Evolutionary conservation across 2,329 filamentous ascomycete genomes (phyloP), one percentile per base, ranked within the genome.

Genomic region (Aspergillus novofumigatus): DNA sequence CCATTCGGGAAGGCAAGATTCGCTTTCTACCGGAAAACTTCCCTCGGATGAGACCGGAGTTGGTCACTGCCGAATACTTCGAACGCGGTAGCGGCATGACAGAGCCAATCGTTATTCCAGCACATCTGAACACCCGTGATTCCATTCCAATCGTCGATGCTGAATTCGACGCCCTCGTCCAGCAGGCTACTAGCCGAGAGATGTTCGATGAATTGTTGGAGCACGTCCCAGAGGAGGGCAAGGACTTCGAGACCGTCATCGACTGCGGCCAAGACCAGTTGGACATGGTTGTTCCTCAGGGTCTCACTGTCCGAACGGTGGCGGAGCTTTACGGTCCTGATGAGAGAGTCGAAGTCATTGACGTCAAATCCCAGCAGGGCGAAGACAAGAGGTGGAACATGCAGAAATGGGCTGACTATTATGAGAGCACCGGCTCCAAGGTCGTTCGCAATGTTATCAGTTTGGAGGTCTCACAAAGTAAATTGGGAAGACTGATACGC

Each of bases 391-490:
- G 81, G 61, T 88, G 85, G 85, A 86, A 82, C 32, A 82, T 89
- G 75, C 78, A 79, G 56, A 82, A 84, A 67, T 88, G 86, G 83
- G 85, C 85, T 7, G 85, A 88, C 66, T 89, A 89, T 68, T 86
- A 88, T 63, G 83, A 86, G 64, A 80, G 80, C 60, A 78, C 78
- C 26, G 81, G 83, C 38, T 74, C 79, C 51, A 87, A 88, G 69
- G 76, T 81, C 2, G 84, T 89, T 41, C 82, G 84, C 5, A 89
- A 89, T 65, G 86, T 88, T 58, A 89, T 89, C 66, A 88, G 86
- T 62, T 75, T 88, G 32, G 86, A 89, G 66, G 83, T 88, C 1
- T 88, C 86, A 7, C 80, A 85, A 60, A 87, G 83, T 58, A 83
- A 77, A 61, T 72, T 89, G 28, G 86, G 86, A 28, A 79, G 80